A percentile compares a stretch with the other conserved stretches of the same genome.
Conservation (phyloP, 441 rosid species). For the Pelargonium cotyledonis region DNA sequence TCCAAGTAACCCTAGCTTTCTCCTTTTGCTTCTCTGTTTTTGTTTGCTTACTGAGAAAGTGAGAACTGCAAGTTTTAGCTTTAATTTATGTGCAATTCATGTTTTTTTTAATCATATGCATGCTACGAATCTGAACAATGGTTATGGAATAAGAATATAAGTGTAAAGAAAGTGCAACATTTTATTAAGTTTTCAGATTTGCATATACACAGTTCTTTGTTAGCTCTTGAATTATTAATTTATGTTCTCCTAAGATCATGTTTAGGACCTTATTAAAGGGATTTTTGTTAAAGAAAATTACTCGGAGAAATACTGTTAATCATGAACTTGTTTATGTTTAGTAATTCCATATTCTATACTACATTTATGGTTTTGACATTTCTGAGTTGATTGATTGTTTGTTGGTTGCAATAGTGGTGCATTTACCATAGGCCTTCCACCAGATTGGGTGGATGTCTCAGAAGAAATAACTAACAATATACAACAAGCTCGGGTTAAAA, state of each 20-base stretch:
- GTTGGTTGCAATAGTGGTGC: conserved; percentile 6
- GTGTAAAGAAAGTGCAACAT: background rate
- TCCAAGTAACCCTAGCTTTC: conserved; percentile 6
- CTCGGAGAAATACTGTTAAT: background rate
- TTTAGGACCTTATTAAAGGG: background rate
- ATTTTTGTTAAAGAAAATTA: background rate
- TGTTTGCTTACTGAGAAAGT: background rate
- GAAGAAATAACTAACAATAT: conserved; percentile 7
- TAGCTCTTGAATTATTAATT: background rate
- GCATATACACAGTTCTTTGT: background rate
- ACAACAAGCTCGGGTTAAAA: conserved; percentile 5
- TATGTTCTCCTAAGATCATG: background rate
- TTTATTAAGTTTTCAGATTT: background rate
- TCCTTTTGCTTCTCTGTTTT: background rate
- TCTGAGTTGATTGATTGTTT: background rate
- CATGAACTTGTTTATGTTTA: background rate
- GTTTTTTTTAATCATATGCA: background rate
- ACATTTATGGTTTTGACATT: background rate
- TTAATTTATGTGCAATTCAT: background rate
- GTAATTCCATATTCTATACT: too few relatives aligned
- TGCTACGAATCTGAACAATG: background rate
- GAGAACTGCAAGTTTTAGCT: background rate
- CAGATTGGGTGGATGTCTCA: conserved; percentile 5
- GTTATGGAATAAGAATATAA: background rate
- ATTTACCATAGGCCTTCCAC: conserved; percentile 3